These are phyloP conservation scores for Pachysandra terminalis DNA, from an alignment of 164 flowering plant species.

Conservation along the genomic window DNA sequence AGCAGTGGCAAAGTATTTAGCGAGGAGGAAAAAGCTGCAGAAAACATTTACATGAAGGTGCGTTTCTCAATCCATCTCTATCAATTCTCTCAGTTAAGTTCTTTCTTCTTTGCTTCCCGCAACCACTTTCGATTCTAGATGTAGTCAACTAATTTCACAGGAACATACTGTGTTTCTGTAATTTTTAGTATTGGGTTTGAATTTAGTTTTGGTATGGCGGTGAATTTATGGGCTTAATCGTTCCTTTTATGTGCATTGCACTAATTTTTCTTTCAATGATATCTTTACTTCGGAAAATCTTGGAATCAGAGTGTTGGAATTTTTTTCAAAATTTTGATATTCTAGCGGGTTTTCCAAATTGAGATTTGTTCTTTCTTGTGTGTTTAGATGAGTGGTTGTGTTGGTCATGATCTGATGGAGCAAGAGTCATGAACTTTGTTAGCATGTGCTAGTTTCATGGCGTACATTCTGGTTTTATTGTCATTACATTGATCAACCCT, in stretches of 20 bases:
- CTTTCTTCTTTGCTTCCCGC: not conserved
- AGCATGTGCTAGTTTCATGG: no score
- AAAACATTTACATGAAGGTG: conserved; percentile 89
- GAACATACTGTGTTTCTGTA: not conserved
- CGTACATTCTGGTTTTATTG: no score
- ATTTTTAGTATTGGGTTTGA: not conserved
- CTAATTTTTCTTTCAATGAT: no score
- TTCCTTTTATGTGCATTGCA: no score
- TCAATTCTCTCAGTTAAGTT: not conserved
- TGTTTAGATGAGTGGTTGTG: not conserved
- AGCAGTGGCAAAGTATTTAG: conserved; percentile 67
- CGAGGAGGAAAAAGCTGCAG: conserved; percentile 98
- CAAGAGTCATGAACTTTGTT: not conserved
- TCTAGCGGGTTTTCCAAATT: not conserved
- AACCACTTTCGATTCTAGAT: not conserved
- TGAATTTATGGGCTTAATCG: not conserved
- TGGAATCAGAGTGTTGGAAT: not conserved
- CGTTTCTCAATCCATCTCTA: not conserved
- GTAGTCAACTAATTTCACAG: not conserved
- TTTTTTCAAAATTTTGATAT: not conserved
- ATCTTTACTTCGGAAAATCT: no score
- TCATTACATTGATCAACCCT: no score
- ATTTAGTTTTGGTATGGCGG: not conserved
- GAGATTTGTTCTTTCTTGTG: not conserved
- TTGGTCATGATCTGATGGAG: not conserved